Evolutionary conservation across 2,329 filamentous ascomycete species (phyloP).

Genomic region (Leptographium wingfieldii): DNA sequence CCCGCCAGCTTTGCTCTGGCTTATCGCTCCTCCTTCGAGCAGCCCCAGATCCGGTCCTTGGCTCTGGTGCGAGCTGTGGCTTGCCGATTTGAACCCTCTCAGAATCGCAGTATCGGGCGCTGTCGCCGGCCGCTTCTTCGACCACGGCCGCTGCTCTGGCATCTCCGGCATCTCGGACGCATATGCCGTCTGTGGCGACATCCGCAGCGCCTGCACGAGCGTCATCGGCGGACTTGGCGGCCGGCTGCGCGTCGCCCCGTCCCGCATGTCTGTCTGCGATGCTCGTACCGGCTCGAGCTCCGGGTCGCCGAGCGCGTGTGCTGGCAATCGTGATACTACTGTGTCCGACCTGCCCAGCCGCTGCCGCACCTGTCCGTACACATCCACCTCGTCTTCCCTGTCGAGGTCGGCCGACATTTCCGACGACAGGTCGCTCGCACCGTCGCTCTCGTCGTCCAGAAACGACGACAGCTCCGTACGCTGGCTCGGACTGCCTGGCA

Average conservation of each 20-base stretch:
- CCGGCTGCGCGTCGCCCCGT: slow-evolving; percentile 8
- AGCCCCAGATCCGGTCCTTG: neutral
- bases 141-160: slow-evolving; percentile 11
- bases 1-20: slow-evolving; percentile 20
- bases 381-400: slow-evolving; percentile 18
- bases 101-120: neutral
- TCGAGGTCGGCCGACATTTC: slow-evolving; percentile 47
- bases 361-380: slow-evolving; percentile 12
- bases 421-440: slow-evolving; percentile 48
- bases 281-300: slow-evolving; percentile 9
- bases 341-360: slow-evolving; percentile 16
- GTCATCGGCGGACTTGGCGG: slow-evolving; percentile 35
- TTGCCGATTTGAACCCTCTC: neutral
- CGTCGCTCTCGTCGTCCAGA: slow-evolving; percentile 32
- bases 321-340: slow-evolving; percentile 23
- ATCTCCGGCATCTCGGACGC: slow-evolving; percentile 22
- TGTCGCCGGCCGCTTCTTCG: neutral
- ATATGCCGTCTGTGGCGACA: slow-evolving; percentile 25
- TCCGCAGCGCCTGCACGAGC: slow-evolving; percentile 31
- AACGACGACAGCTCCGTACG: slow-evolving; percentile 28
- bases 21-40: slow-evolving; percentile 11
- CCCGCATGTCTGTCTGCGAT: slow-evolving; percentile 8
- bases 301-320: slow-evolving; percentile 21
- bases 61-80: neutral
- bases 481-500: slow-evolving; percentile 15